Evolutionary conservation across 2,329 filamentous ascomycete species (phyloP), one percentile per base, ranked within the genome.

Genomic region (Aspergillus ruber): DNA sequence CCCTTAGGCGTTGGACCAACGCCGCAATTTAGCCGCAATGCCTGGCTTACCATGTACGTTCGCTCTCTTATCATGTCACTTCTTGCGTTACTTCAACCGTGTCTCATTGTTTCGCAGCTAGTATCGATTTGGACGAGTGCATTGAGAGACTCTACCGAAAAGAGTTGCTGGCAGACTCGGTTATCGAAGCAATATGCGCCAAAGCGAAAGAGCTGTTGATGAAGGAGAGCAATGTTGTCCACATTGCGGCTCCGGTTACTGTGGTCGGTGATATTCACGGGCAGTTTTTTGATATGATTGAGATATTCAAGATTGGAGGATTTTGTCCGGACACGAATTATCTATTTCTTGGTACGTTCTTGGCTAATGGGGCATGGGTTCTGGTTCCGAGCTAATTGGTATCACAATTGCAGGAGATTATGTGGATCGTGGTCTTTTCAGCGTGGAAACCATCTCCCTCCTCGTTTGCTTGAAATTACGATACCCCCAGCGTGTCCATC

Each of bases 181-280:
- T 98, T 57, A 91, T 98, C 71, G 93, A 98, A 75, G 93, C 93
- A 63, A 91, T 98, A 82, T 98, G 93, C 75, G 90, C 93, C 70
- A 98, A 98, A 71, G 93, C 94, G 18, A 98, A 98, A 68, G 93
- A 98, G 76, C 79, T 98, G 59, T 80, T 98, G 59, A 98, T 98
- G 93, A 91, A 94, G 67, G 93, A 98, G 82, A 97, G 91, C 80
- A 98, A 98, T 73, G 93, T 98, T 53, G 93, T 98, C 51, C 93
- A 98, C 69, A 94, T 98, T 53, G 83, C 84, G 60, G 90, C 93
- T 27, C 93, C 93, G 2, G 89, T 98, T 50, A 98, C 93, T 13
- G 93, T 98, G 8, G 93, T 98, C 35, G 93, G 93, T 56, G 93
- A 98, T 68, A 98, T 98, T 58, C 93, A 98, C 70, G 93, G 93